phyloP scores from a whole-genome alignment of 768 basidiomycete genomes.

The Tephrocybe rancida region DNA sequence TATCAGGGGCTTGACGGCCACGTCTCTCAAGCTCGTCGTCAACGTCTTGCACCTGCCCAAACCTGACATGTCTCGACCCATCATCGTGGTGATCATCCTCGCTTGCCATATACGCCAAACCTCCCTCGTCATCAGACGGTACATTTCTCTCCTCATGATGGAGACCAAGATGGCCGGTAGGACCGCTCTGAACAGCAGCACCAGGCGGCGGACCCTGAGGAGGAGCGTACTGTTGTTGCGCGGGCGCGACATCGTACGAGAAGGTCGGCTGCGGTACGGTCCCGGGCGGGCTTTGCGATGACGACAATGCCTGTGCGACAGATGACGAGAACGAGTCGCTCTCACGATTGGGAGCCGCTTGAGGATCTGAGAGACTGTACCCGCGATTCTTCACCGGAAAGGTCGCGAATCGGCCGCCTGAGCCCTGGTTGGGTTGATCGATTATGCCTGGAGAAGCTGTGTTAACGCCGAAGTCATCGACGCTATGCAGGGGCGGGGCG shows the following conservation, averaged over 20 bases:
- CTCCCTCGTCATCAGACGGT: slow-evolving; percentile 32
- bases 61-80: slow-evolving; percentile 40
- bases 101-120: slow-evolving; percentile 41
- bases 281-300: slow-evolving; percentile 16
- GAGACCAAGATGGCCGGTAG: slow-evolving; percentile 17
- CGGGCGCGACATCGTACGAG: slow-evolving; percentile 8
- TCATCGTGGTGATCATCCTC: slow-evolving; percentile 20
- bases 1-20: slow-evolving; percentile 3
- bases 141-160: slow-evolving; percentile 17
- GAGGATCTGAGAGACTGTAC: slow-evolving; percentile 32
- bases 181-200: background rate
- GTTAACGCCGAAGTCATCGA: slow-evolving; percentile 48
- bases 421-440: slow-evolving; percentile 20
- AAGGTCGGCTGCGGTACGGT: background rate
- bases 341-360: slow-evolving; percentile 18
- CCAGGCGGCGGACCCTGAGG: slow-evolving; percentile 45
- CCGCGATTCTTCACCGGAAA: slow-evolving; percentile 54
- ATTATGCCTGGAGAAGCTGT: slow-evolving; percentile 20
- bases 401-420: slow-evolving; percentile 64
- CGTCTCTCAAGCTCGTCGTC: slow-evolving; percentile 36
- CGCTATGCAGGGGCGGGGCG: slow-evolving; percentile 16
- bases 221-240: slow-evolving; percentile 29
- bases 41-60: slow-evolving; percentile 42
- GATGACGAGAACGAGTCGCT: slow-evolving; percentile 38
- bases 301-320: slow-evolving; percentile 33